Percentiles rank a stretch among this genome's conserved stretches.
Evolutionary conservation across 2,329 filamentous ascomycete genomes (phyloP).

Genomic region (Colletotrichum acutatum): DNA sequence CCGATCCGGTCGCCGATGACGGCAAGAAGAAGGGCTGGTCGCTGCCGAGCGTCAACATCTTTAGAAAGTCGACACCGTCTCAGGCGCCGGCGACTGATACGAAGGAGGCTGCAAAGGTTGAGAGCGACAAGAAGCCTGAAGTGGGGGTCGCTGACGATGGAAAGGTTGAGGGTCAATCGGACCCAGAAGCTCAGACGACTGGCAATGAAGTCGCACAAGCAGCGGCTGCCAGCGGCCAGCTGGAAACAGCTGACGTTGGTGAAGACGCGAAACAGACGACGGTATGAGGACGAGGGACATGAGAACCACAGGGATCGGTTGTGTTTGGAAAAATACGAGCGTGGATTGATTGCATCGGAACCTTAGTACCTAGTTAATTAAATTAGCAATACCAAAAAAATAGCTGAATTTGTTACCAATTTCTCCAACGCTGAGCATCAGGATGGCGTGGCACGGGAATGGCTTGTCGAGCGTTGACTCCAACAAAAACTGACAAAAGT

Average conservation of each 20-base stretch:
- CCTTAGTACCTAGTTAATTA: not conserved
- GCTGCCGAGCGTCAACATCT: not conserved
- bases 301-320: not conserved
- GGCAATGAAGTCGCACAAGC: not conserved
- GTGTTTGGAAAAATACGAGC: not conserved
- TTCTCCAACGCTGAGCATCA: not conserved
- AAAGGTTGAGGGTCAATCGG: not conserved
- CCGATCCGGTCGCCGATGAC: not conserved
- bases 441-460: not conserved
- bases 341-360: not conserved
- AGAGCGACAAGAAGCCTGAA: not conserved
- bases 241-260: not conserved
- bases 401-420: not conserved
- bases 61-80: not conserved
- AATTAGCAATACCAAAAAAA: not conserved
- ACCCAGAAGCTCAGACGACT: not conserved
- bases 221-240: not conserved
- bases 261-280: not conserved
- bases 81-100: not conserved
- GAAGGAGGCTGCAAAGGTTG: not conserved
- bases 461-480: not conserved
- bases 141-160: not conserved
- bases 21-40: not conserved
- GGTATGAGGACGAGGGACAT: not conserved
- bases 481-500: not conserved